A percentile compares a stretch with the other conserved stretches of the same genome.
These are phyloP conservation scores for Ceratopteris richardii DNA, from an alignment of 75 land plant species.

Conservation along the genomic window DNA sequence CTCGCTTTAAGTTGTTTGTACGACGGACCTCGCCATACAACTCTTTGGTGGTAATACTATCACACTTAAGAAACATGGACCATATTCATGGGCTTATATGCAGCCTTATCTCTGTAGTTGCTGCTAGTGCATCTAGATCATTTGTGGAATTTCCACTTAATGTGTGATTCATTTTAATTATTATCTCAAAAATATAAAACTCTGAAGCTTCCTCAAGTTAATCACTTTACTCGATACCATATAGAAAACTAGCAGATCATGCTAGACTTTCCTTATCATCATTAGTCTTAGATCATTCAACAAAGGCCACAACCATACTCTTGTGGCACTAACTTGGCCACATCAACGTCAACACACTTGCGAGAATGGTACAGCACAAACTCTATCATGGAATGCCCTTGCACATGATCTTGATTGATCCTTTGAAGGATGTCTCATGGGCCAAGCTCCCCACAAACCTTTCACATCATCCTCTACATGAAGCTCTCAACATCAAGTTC, in stretches of 20 bases:
- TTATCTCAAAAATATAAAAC: background rate
- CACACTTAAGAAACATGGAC: background rate
- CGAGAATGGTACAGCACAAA: background rate
- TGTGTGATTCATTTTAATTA: constrained; percentile 1
- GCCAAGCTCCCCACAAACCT: too few relatives aligned
- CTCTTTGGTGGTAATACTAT: background rate
- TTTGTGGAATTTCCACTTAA: background rate
- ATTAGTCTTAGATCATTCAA: background rate
- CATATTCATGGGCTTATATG: background rate
- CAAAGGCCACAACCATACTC: background rate
- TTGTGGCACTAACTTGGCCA: background rate
- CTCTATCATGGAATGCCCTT: background rate
- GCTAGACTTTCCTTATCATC: background rate
- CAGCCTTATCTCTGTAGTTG: background rate
- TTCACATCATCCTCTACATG: background rate
- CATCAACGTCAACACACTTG: background rate
- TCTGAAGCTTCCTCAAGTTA: background rate
- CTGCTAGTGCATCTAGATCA: background rate
- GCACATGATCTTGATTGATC: background rate
- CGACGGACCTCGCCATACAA: too few relatives aligned
- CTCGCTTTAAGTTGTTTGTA: too few relatives aligned
- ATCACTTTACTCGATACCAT: background rate
- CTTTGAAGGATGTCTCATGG: background rate
- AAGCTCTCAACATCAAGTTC: background rate
- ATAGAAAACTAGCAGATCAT: background rate